Evolutionary conservation across 768 basidiomycete genomes (phyloP).

Genomic region (Termitomyces sp.): DNA sequence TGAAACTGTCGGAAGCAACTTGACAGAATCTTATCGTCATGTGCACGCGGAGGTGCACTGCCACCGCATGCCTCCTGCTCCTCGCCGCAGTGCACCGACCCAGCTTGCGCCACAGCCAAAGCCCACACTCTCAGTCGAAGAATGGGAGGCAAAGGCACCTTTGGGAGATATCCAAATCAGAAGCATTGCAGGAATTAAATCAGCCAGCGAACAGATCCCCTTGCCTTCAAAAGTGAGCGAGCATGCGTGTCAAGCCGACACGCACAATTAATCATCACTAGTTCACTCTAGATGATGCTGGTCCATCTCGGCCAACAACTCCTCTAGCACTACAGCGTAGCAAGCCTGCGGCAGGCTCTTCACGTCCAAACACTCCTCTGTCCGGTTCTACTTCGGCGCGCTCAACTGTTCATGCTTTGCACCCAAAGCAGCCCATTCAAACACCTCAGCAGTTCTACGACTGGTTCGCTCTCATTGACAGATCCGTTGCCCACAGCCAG

Average conservation of each 20-base stretch:
- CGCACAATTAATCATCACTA: constrained; percentile 17
- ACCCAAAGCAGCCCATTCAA: constrained; percentile 75
- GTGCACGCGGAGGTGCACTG: constrained; percentile 2
- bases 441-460: constrained; percentile 97
- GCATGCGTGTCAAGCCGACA: background rate
- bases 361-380: constrained; percentile 43
- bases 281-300: constrained; percentile 30
- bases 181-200: constrained; percentile 64
- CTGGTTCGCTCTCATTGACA: constrained; percentile 89
- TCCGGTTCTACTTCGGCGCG: constrained; percentile 14
- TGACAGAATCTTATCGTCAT: background rate
- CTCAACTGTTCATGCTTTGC: constrained; percentile 49
- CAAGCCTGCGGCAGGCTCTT: constrained; percentile 29
- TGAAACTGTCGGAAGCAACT: background rate
- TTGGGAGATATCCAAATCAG: constrained; percentile 65
- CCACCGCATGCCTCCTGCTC: constrained; percentile 16
- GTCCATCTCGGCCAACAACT: constrained; percentile 37
- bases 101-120: constrained; percentile 30
- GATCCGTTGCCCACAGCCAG: constrained; percentile 89
- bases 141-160: constrained; percentile 88
- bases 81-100: constrained; percentile 13
- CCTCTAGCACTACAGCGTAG: constrained; percentile 34
- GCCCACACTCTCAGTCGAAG: constrained; percentile 67
- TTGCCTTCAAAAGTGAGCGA: constrained; percentile 75
- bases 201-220: constrained; percentile 56